Evolutionary conservation across 2,329 filamentous ascomycete genomes (phyloP).

Genomic region (Hawksworthiomyces lignivorus): DNA sequence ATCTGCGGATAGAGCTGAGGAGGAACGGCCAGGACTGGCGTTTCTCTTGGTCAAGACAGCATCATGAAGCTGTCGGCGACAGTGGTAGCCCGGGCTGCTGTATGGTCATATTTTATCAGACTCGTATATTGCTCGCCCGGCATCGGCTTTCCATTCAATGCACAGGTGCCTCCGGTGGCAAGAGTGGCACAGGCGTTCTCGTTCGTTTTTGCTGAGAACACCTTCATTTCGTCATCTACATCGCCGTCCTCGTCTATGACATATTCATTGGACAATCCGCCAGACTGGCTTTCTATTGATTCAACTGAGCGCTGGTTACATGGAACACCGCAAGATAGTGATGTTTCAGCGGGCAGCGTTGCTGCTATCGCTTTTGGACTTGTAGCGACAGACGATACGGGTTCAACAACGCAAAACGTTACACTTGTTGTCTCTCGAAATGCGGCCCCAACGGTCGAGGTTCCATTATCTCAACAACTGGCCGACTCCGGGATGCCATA

Average conservation of each 20-base stretch:
- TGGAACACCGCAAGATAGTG: constrained; percentile 56
- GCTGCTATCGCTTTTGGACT: constrained; percentile 57
- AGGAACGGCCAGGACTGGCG: too few relatives aligned
- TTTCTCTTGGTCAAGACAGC: constrained; percentile 2
- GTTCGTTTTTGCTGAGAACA: constrained; percentile 65
- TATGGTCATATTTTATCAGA: constrained; percentile 11
- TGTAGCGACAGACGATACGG: constrained; percentile 60
- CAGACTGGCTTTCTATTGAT: constrained; percentile 69
- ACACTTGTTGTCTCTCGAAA: constrained; percentile 63
- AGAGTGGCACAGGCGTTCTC: constrained; percentile 58
- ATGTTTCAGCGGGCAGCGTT: constrained; percentile 36
- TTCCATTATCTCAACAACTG: constrained; percentile 53
- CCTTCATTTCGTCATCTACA: constrained; percentile 51
- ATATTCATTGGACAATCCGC: constrained; percentile 59
- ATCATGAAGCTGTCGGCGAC: constrained; percentile 7
- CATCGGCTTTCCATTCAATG: constrained; percentile 67
- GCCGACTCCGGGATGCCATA: constrained; percentile 44
- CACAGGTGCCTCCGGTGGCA: constrained; percentile 74
- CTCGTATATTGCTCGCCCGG: constrained; percentile 28
- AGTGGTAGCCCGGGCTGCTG: constrained; percentile 7
- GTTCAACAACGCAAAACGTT: constrained; percentile 55
- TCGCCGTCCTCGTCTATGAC: constrained; percentile 40
- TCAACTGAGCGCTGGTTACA: constrained; percentile 55
- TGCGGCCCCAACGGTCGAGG: constrained; percentile 43
- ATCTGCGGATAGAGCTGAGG: too few relatives aligned